Conservation (phyloP, 208 protist species). For the Acanthamoeba lenticulata region DNA sequence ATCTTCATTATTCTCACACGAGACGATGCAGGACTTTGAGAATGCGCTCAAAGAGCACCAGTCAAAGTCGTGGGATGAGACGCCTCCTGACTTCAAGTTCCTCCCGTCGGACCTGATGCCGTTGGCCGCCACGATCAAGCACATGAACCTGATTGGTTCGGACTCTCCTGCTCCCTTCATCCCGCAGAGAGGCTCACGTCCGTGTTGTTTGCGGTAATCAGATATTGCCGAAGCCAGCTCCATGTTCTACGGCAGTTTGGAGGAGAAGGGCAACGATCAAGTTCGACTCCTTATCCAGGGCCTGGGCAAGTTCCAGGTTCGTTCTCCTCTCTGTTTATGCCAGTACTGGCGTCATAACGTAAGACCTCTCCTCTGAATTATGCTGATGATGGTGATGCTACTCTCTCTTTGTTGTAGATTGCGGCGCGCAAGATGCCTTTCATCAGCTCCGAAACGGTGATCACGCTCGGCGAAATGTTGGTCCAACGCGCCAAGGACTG, state of each 20-base stretch:
- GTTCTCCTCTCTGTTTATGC: background rate
- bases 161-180: no score
- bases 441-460: background rate
- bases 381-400: background rate
- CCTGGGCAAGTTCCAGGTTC: background rate
- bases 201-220: no score
- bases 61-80: no score
- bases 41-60: no score
- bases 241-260: constrained; percentile 1
- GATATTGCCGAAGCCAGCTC: constrained; percentile 1
- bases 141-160: no score
- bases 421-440: background rate
- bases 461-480: background rate
- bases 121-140: no score
- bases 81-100: no score
- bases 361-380: background rate
- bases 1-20: no score
- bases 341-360: background rate
- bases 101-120: no score
- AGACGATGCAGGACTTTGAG: no score
- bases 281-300: background rate
- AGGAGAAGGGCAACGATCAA: constrained; percentile 32
- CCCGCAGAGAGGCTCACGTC: no score
- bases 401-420: background rate
- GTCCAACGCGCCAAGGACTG: background rate